Percentiles rank a stretch among this genome's conserved stretches.
These are phyloP conservation scores for Fusarium circinatum DNA, from an alignment of 2,329 filamentous ascomycete genomes.

Conservation along the genomic window DNA sequence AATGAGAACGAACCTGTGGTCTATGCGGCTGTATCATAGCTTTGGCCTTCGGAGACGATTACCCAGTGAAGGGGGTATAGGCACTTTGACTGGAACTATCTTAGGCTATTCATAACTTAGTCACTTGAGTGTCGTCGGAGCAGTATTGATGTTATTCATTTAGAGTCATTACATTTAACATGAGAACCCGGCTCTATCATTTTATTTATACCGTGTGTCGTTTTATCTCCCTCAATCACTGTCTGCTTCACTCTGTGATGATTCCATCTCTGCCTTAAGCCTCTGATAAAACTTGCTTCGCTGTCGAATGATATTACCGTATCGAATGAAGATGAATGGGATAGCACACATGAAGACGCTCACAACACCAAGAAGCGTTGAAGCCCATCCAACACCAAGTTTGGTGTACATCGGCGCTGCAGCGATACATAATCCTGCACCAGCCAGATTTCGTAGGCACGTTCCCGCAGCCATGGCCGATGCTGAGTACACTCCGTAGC, in stretches of 20 bases:
- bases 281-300: conserved; percentile 15
- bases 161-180: background rate
- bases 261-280: conserved; percentile 5
- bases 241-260: background rate
- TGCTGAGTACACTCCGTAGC: conserved; percentile 5
- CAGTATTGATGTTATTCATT: background rate
- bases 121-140: background rate
- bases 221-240: background rate
- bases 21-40: background rate
- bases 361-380: background rate
- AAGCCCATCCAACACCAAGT: conserved; percentile 7
- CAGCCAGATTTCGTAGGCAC: conserved; percentile 6
- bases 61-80: too few relatives aligned
- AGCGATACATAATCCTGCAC: conserved; percentile 5
- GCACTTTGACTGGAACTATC: background rate
- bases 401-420: conserved; percentile 15
- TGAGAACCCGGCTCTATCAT: background rate
- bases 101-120: too few relatives aligned
- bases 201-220: background rate
- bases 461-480: conserved; percentile 6
- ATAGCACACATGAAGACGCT: conserved; percentile 16
- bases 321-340: conserved; percentile 9
- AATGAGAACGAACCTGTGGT: background rate
- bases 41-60: fast-evolving
- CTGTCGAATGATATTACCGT: conserved; percentile 1